phyloP scores from a whole-genome alignment of 2,329 filamentous ascomycete genomes.

The Stemphylium beticola region DNA sequence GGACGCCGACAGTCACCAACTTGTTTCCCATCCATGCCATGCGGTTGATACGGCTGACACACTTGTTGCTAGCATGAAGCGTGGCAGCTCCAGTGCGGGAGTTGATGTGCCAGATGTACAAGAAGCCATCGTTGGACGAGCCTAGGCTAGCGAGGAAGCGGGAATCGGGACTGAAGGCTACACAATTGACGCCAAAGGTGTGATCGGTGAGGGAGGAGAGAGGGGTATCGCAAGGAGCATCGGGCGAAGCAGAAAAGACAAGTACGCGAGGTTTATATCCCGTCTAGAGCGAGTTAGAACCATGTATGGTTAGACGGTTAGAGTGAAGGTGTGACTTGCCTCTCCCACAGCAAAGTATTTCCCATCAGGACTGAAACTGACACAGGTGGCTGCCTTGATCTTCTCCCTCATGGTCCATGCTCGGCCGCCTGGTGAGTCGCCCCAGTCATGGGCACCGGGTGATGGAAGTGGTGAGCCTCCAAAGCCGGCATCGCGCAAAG shows the following conservation, averaged over 20 bases:
- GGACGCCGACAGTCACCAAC: conserved; percentile 84
- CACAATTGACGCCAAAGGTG: conserved; percentile 82
- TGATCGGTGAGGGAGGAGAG: conserved; percentile 89
- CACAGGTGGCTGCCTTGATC: conserved; percentile 91
- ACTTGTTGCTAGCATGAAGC: conserved; percentile 87
- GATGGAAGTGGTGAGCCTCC: conserved; percentile 53
- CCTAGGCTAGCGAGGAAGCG: conserved; percentile 88
- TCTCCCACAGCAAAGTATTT: conserved; percentile 91
- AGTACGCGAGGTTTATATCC: conserved; percentile 91
- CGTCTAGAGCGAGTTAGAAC: conserved; percentile 60
- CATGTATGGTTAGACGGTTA: neutral
- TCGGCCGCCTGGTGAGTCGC: conserved; percentile 68
- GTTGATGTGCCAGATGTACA: conserved; percentile 90
- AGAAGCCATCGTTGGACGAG: conserved; percentile 87
- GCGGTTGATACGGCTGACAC: conserved; percentile 81
- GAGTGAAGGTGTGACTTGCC: conserved; percentile 49
- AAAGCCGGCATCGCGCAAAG: conserved; percentile 57
- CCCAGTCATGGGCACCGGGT: conserved; percentile 55
- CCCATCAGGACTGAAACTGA: conserved; percentile 86
- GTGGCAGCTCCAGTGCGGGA: conserved; percentile 79
- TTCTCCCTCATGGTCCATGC: conserved; percentile 89
- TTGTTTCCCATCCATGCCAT: conserved; percentile 90
- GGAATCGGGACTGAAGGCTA: conserved; percentile 89
- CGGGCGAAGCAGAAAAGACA: conserved; percentile 80
- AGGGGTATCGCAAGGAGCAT: conserved; percentile 79